phyloP scores from a whole-genome alignment of 1,284 basidiomycete genomes.

The Ceratobasidium sp. region DNA sequence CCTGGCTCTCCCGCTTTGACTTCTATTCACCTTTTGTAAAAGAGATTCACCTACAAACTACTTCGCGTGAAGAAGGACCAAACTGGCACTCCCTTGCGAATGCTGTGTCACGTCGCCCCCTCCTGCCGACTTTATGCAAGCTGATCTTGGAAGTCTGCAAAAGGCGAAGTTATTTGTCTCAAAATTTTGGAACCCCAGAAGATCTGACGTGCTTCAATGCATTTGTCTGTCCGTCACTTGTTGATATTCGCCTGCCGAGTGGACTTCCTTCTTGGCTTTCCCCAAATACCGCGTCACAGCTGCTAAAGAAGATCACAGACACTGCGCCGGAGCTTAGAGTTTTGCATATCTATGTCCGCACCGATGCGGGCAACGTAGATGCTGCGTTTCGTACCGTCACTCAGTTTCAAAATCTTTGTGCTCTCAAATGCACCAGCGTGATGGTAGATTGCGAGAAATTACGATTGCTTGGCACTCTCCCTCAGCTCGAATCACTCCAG shows the following conservation, averaged over 20 bases:
- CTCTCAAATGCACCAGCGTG: background rate
- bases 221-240: background rate
- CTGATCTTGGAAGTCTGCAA: background rate
- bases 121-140: background rate
- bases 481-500: conserved; percentile 11
- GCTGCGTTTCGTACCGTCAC: background rate
- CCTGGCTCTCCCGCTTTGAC: background rate
- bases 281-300: background rate
- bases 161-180: too few relatives aligned
- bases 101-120: background rate
- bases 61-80: background rate
- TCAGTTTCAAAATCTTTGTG: background rate
- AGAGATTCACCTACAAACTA: background rate
- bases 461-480: conserved; percentile 6
- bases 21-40: conserved; percentile 4
- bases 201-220: background rate
- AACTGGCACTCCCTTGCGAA: background rate
- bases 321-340: background rate
- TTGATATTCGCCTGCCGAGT: background rate
- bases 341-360: background rate
- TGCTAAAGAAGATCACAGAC: background rate
- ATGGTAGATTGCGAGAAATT: background rate
- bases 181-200: background rate
- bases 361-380: too few relatives aligned
- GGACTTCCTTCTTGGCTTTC: background rate